Conservation (phyloP, 352 stramenopile genomes). For the Phytophthora tubulina region DNA sequence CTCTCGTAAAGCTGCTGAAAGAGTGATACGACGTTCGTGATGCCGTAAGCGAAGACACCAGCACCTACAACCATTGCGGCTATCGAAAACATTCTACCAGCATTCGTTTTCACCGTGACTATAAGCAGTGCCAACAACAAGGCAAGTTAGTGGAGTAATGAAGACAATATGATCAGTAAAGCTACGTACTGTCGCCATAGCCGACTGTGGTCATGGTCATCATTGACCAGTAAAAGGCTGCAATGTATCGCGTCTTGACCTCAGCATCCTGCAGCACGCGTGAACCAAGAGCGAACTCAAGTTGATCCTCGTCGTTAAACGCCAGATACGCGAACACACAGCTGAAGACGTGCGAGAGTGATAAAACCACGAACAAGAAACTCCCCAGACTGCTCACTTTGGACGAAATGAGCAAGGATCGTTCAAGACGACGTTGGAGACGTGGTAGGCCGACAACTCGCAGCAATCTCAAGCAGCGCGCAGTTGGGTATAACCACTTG, state of each 20-base stretch:
- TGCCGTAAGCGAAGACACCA: constrained; percentile 88
- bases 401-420: constrained; percentile 80
- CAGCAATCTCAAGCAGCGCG: constrained; percentile 58
- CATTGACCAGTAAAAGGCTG: constrained; percentile 88
- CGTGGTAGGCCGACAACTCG: constrained; percentile 65
- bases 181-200: constrained; percentile 75
- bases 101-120: constrained; percentile 81
- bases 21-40: constrained; percentile 84
- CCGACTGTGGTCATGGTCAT: constrained; percentile 88
- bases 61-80: constrained; percentile 77
- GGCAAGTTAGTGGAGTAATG: constrained; percentile 5
- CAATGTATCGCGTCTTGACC: constrained; percentile 75
- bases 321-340: constrained; percentile 80
- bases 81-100: constrained; percentile 74
- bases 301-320: constrained; percentile 65
- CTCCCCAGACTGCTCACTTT: constrained; percentile 79
- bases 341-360: constrained; percentile 87
- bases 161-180: not conserved
- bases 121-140: not conserved
- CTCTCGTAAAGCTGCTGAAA: constrained; percentile 82
- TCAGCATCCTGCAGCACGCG: constrained; percentile 59
- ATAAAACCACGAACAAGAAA: constrained; percentile 77
- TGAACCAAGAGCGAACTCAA: constrained; percentile 51
- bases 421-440: constrained; percentile 71
- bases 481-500: constrained; percentile 57